A percentile compares a stretch with the other conserved stretches of the same genome.
Evolutionary conservation across 495 filamentous ascomycete species (phyloP).

Genomic region (Aspergillus biplanus): DNA sequence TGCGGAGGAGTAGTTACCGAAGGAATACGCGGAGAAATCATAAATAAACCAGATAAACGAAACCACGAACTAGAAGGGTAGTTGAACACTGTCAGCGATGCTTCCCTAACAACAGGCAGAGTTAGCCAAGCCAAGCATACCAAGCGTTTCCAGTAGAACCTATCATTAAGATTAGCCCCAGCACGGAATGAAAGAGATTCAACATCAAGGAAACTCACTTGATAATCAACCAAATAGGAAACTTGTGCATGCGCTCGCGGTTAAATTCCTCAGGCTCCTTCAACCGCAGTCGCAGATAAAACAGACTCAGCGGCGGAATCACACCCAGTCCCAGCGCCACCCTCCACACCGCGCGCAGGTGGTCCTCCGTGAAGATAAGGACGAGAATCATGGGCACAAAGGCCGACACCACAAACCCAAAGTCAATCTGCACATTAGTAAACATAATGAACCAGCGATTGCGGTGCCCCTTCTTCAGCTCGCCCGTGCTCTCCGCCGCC

Average conservation of each 20-base stretch:
- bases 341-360: constrained; percentile 75
- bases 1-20: constrained; percentile 74
- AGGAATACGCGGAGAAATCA: constrained; percentile 81
- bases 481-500: constrained; percentile 80
- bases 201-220: constrained; percentile 37
- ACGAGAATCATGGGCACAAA: constrained; percentile 76
- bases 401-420: constrained; percentile 74
- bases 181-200: not conserved
- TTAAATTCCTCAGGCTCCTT: constrained; percentile 85
- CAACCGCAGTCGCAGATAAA: constrained; percentile 75
- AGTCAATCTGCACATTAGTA: constrained; percentile 88
- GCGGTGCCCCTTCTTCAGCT: constrained; percentile 76
- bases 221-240: constrained; percentile 53
- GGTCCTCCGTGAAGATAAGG: constrained; percentile 67
- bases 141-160: constrained; percentile 57
- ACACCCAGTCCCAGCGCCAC: constrained; percentile 77
- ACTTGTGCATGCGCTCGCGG: constrained; percentile 56
- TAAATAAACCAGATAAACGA: constrained; percentile 92
- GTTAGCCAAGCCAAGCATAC: too few relatives aligned
- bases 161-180: constrained; percentile 10
- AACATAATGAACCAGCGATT: constrained; percentile 94
- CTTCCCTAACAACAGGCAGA: too few relatives aligned
- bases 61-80: constrained; percentile 69
- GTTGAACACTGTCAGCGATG: constrained; percentile 17
- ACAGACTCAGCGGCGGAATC: constrained; percentile 73